Base-by-base conservation (phyloP, 106 monocot species). In the Ottelia alismoides region DNA sequence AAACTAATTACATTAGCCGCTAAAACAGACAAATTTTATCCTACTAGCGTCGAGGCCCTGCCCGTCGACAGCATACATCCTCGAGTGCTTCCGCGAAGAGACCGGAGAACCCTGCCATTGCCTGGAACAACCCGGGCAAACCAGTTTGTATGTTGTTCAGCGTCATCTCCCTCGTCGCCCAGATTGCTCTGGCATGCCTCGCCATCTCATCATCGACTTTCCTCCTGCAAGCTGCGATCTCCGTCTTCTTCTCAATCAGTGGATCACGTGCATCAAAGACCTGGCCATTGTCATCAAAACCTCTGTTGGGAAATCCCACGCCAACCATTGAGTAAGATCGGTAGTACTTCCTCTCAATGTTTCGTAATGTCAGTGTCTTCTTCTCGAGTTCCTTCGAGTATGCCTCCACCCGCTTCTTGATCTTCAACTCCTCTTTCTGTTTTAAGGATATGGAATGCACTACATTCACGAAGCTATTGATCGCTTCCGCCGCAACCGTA, bases 261-360 rank as follows among this genome's bases (percentile, higher is more conserved):
- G 84, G 88, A 24, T 94, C 88, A 9, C 83, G 51, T 27, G 75
- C 45, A 30, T 87, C 86, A 28, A 74, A 72, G 24, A 71, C 70
- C 31, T 77, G 76, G 0, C 76, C 85, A 0, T 73, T 25, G 19
- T 22, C 27, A 9, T 52, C 66, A 11, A 58, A 55, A 12, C 71
- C 51, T 1, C 58, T 60, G 28, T 80, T 76, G 0, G 78, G 78
- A 44, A 83, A 60, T 3, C 64, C 67, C 20, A 84, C 64, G 16
- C 90, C 90, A 0, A 84, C 84, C 47, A 65, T 61, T 0, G 92
- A 93, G 50, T 92, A 92, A 2, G 88, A 78, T 30, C 78, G 87
- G 65, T 94, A 94, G 52, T 68, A 88, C 72, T 94, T 94, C 76
- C 71, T 88, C 75, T 94, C 93, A 0, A 94, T 71, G 53, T 55